Conservation (phyloP, 306 rosid genomes). For the Cicer chorassanicum region DNA sequence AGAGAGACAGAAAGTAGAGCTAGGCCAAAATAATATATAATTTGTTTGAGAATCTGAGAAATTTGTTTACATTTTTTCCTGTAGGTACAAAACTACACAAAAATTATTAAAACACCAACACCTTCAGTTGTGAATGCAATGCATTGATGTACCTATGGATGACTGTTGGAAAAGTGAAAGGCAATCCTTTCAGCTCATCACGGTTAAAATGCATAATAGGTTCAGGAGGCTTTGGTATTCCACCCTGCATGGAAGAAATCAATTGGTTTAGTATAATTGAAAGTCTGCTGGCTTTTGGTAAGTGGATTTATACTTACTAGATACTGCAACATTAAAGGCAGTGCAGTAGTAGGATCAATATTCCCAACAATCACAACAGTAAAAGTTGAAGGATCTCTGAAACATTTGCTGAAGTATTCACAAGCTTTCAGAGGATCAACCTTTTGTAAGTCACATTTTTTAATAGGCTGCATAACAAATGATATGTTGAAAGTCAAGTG, state of each 20-base stretch:
- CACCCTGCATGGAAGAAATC: constrained; percentile 70
- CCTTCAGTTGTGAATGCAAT: constrained; percentile 34
- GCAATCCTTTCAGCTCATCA: constrained; percentile 85
- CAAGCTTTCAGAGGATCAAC: constrained; percentile 92
- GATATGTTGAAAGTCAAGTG: constrained; percentile 48
- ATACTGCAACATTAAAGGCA: constrained; percentile 90
- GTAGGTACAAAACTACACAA: constrained; percentile 14
- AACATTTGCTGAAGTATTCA: constrained; percentile 90
- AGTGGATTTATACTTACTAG: constrained; percentile 62
- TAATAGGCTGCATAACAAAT: constrained; percentile 71
- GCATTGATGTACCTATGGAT: constrained; percentile 62
- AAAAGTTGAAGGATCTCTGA: constrained; percentile 92
- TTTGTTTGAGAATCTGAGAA: constrained; percentile 29
- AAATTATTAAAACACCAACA: constrained; percentile 24
- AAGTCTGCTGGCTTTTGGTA: constrained; percentile 35
- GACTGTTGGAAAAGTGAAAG: constrained; percentile 77
- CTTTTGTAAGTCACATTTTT: constrained; percentile 74
- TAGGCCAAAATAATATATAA: background rate
- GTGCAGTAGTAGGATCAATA: constrained; percentile 77
- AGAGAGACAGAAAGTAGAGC: constrained; percentile 2
- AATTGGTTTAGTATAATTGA: constrained; percentile 39
- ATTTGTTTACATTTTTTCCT: constrained; percentile 11
- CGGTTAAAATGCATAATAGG: constrained; percentile 76
- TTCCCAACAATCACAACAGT: constrained; percentile 89
- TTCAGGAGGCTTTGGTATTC: constrained; percentile 83